phyloP scores from a whole-genome alignment of 345 rosid species.

The Aurinia saxatilis region DNA sequence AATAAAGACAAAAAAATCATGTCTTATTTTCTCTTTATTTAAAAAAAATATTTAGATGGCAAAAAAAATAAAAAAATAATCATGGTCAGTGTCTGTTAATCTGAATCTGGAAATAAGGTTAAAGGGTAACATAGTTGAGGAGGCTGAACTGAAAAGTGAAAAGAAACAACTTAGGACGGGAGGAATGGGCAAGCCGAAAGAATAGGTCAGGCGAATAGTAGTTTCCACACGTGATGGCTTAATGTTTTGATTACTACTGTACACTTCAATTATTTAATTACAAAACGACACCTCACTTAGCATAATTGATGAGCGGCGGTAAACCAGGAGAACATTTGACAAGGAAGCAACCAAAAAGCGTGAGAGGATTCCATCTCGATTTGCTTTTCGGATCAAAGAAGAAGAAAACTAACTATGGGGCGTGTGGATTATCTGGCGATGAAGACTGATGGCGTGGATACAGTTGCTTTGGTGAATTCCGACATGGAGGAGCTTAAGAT shows the following conservation, averaged over 20 bases:
- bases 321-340: background rate
- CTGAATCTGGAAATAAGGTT: no score
- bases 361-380: conserved; percentile 10
- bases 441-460: conserved; percentile 46
- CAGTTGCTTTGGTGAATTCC: conserved; percentile 38
- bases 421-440: conserved; percentile 56
- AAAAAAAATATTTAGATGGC: no score
- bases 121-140: no score
- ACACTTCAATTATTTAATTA: background rate
- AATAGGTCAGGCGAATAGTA: background rate
- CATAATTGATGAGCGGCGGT: background rate
- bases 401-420: conserved; percentile 49
- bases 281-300: background rate
- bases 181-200: background rate
- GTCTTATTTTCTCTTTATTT: no score
- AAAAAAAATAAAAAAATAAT: no score
- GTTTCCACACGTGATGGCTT: background rate
- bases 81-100: no score
- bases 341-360: background rate
- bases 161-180: no score
- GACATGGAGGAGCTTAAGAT: conserved; percentile 55
- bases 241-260: background rate
- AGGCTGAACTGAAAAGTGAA: no score
- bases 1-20: no score
- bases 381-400: background rate